phyloP scores from a whole-genome alignment of 768 basidiomycete genomes.

The Ramaria rubella region DNA sequence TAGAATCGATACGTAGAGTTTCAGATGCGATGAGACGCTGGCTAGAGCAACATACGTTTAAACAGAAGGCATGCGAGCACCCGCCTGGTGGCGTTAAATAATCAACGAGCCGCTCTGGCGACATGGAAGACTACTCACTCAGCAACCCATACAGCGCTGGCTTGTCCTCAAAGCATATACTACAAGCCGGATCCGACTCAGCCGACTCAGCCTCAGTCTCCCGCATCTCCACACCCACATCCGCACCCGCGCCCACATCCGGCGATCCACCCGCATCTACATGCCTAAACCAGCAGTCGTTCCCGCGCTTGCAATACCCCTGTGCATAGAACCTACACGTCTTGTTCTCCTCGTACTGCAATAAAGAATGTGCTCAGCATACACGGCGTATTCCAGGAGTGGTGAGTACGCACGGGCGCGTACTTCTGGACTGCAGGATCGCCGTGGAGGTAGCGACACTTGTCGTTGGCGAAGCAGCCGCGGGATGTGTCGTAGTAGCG shows the following conservation, averaged over 20 bases:
- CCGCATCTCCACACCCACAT: neutral
- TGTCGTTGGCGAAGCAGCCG: conserved; percentile 62
- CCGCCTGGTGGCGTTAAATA: conserved; percentile 37
- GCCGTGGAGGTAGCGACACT: conserved; percentile 75
- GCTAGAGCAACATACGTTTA: conserved; percentile 52
- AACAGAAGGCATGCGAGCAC: conserved; percentile 76
- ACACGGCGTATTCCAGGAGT: neutral
- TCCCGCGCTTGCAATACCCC: conserved; percentile 70
- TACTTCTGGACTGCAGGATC: conserved; percentile 30
- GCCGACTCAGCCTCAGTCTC: conserved; percentile 16
- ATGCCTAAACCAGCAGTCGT: conserved; percentile 73
- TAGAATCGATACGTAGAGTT: conserved; percentile 6
- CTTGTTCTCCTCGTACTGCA: conserved; percentile 69
- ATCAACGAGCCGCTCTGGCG: neutral
- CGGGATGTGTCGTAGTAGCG: conserved; percentile 54
- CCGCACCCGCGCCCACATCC: conserved; percentile 13
- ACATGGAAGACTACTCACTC: conserved; percentile 35
- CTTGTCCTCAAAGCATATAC: conserved; percentile 64
- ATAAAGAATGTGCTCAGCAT: conserved; percentile 25
- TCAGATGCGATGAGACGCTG: neutral
- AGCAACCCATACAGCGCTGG: conserved; percentile 65
- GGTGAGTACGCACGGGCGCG: conserved; percentile 5
- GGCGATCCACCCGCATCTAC: conserved; percentile 20
- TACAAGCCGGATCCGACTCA: conserved; percentile 50
- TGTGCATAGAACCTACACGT: conserved; percentile 55